A percentile compares a stretch with the other conserved stretches of the same genome.
Evolutionary conservation across 2,329 filamentous ascomycete species (phyloP).

Genomic region (Sporothrix inflata): DNA sequence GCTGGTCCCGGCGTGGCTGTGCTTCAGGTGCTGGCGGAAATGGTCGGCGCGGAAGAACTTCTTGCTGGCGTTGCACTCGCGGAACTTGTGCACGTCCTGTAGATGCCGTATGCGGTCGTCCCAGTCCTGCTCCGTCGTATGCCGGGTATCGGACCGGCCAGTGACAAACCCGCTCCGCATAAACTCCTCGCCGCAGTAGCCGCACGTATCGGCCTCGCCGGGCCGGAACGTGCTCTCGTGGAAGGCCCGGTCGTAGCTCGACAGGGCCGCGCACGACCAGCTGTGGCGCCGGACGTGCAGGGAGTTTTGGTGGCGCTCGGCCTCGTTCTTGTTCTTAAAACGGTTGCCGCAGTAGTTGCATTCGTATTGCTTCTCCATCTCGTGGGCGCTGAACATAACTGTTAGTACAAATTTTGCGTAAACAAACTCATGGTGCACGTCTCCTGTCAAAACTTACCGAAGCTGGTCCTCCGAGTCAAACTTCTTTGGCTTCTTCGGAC

Average conservation of each 20-base stretch:
- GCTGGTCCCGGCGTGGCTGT: slow-evolving; percentile 92
- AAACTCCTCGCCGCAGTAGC: slow-evolving; percentile 95
- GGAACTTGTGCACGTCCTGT: slow-evolving; percentile 91
- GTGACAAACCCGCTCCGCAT: slow-evolving; percentile 51
- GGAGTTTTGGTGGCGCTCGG: slow-evolving; percentile 93
- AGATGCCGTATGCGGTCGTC: slow-evolving; percentile 83
- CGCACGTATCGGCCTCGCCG: slow-evolving; percentile 77
- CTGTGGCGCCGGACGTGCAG: slow-evolving; percentile 90
- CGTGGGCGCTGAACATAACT: slow-evolving; percentile 69
- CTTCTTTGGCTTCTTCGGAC: slow-evolving; percentile 95
- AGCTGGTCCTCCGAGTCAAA: slow-evolving; percentile 85
- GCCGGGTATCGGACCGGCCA: slow-evolving; percentile 41
- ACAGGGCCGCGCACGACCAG: slow-evolving; percentile 92
- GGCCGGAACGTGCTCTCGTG: slow-evolving; percentile 74
- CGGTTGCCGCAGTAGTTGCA: slow-evolving; percentile 91
- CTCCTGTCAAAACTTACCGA: slow-evolving; percentile 61
- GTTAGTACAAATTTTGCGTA: not conserved
- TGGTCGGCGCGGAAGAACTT: slow-evolving; percentile 98
- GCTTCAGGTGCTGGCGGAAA: slow-evolving; percentile 96
- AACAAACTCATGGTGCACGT: not conserved
- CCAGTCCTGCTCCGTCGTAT: slow-evolving; percentile 82
- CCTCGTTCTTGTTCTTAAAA: slow-evolving; percentile 99
- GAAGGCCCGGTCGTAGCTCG: slow-evolving; percentile 78
- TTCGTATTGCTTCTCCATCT: slow-evolving; percentile 94
- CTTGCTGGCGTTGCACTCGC: slow-evolving; percentile 97